Evolutionary conservation across 208 protist genomes (phyloP).

Genomic region (Trypanosoma scelopori): DNA sequence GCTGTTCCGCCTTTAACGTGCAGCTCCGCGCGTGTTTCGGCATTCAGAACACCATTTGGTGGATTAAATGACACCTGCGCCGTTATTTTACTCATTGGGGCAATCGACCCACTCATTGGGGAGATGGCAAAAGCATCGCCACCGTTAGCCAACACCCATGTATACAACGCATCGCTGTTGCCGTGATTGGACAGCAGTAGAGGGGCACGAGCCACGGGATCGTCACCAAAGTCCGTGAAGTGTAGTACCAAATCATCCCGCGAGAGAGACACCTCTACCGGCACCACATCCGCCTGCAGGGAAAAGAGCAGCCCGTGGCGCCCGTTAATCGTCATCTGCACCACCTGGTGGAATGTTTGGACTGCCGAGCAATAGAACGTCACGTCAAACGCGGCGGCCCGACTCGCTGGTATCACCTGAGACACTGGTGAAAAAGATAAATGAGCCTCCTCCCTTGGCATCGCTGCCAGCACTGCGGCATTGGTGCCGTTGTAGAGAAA

Average conservation of each 20-base stretch:
- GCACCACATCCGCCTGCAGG: constrained; percentile 87
- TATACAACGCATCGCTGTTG: constrained; percentile 78
- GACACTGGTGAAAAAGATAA: constrained; percentile 57
- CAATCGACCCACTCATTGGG: constrained; percentile 59
- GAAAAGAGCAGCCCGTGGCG: constrained; percentile 87
- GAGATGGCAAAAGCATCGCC: constrained; percentile 57
- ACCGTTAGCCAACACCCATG: constrained; percentile 46
- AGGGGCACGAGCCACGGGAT: constrained; percentile 59
- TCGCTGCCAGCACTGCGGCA: constrained; percentile 65
- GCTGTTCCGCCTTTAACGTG: constrained; percentile 75
- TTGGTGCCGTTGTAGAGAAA: constrained; percentile 91
- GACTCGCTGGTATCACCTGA: constrained; percentile 90
- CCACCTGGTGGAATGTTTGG: constrained; percentile 80
- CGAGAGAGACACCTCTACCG: constrained; percentile 89
- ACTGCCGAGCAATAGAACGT: constrained; percentile 57
- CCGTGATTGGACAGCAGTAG: constrained; percentile 81
- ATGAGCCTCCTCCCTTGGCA: constrained; percentile 74
- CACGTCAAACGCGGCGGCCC: constrained; percentile 92
- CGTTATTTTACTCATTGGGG: constrained; percentile 53
- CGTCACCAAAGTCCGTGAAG: constrained; percentile 70
- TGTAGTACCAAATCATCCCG: constrained; percentile 75
- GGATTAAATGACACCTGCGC: constrained; percentile 77
- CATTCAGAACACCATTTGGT: constrained; percentile 36
- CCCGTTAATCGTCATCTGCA: constrained; percentile 89
- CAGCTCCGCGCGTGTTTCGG: constrained; percentile 45